Percentiles rank a stretch among this genome's conserved stretches.
These are phyloP conservation scores for Ambrosiella cleistominuta DNA, from an alignment of 2,329 filamentous ascomycete genomes.

Conservation along the genomic window DNA sequence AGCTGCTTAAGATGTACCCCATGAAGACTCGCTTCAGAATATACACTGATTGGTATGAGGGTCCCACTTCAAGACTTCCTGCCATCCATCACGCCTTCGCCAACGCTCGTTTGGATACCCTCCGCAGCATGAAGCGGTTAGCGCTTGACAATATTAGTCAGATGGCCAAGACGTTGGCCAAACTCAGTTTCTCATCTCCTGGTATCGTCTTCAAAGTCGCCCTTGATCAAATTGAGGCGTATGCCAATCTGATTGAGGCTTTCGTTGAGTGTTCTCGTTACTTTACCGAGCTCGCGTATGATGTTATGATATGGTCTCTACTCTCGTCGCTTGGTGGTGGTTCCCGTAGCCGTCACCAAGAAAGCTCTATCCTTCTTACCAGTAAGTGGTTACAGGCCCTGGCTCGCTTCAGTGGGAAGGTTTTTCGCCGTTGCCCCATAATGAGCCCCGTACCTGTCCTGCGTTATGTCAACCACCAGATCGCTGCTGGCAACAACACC, in stretches of 20 bases:
- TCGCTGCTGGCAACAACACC: slow-evolving; percentile 66
- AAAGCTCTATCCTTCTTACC: slow-evolving; percentile 50
- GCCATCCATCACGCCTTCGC: slow-evolving; percentile 67
- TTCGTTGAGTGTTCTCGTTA: slow-evolving; percentile 91
- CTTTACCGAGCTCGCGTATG: slow-evolving; percentile 82
- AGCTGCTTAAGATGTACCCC: slow-evolving; percentile 62
- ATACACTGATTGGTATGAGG: slow-evolving; percentile 85
- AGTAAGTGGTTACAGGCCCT: slow-evolving; percentile 85
- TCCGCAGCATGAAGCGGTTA: slow-evolving; percentile 72
- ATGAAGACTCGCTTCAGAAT: slow-evolving; percentile 65
- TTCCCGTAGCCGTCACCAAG: slow-evolving; percentile 44
- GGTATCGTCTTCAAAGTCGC: slow-evolving; percentile 82
- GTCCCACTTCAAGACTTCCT: slow-evolving; percentile 56
- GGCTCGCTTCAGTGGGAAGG: slow-evolving; percentile 76
- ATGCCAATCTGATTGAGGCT: slow-evolving; percentile 85
- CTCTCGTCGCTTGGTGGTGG: slow-evolving; percentile 53
- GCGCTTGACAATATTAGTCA: slow-evolving; percentile 71
- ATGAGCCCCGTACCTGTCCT: slow-evolving; percentile 74
- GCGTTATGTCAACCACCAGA: slow-evolving; percentile 74
- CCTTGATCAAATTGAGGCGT: slow-evolving; percentile 79
- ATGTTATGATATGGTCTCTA: slow-evolving; percentile 83
- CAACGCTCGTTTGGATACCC: slow-evolving; percentile 59
- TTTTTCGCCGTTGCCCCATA: slow-evolving; percentile 70
- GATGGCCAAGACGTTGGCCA: slow-evolving; percentile 78
- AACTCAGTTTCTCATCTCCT: slow-evolving; percentile 79